phyloP scores from a whole-genome alignment of 306 rosid species.

The Prinsepia uniflora region DNA sequence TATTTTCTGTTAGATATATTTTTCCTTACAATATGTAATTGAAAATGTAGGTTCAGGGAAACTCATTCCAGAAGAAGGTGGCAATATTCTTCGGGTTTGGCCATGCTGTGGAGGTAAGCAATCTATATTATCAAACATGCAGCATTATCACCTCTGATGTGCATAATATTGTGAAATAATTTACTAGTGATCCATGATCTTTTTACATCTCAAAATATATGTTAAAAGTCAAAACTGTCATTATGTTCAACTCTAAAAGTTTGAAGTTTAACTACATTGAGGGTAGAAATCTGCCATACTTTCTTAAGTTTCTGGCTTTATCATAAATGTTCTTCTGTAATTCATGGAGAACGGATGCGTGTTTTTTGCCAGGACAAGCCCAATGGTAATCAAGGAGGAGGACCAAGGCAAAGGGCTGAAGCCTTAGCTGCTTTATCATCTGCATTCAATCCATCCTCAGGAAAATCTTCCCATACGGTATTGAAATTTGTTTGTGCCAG shows the following conservation, averaged over 20 bases:
- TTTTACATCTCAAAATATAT: neutral
- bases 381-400: conserved; percentile 54
- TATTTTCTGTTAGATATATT: neutral
- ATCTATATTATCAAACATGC: neutral
- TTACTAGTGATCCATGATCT: neutral
- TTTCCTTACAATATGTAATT: conserved; percentile 16
- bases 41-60: conserved; percentile 80
- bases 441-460: conserved; percentile 53
- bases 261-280: neutral
- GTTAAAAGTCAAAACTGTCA: neutral
- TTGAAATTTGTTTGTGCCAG: conserved; percentile 9
- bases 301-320: neutral
- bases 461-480: conserved; percentile 44
- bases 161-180: neutral
- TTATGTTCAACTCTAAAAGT: neutral
- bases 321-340: conserved; percentile 2
- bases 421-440: conserved; percentile 60
- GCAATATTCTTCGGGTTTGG: conserved; percentile 76
- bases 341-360: conserved; percentile 6
- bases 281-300: neutral
- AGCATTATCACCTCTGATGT: conserved; percentile 3
- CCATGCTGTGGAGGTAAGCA: conserved; percentile 71
- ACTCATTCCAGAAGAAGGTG: conserved; percentile 93
- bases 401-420: conserved; percentile 59
- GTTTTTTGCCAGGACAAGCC: conserved; percentile 44